A percentile compares a stretch with the other conserved stretches of the same genome.
phyloP scores from a whole-genome alignment of 306 rosid genomes.

The Aeschynomene evenia region DNA sequence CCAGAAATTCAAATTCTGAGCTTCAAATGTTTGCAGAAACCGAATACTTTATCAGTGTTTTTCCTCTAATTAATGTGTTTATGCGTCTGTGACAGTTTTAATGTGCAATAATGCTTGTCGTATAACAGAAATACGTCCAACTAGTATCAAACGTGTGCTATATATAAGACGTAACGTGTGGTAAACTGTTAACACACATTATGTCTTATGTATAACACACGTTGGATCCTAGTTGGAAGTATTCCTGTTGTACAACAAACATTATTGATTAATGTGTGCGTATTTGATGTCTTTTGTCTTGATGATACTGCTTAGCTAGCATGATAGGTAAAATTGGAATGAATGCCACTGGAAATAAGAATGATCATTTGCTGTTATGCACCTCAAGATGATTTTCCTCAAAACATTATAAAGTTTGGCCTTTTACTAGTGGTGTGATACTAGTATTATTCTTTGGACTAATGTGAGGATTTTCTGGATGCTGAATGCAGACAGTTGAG shows the following conservation, averaged over 20 bases:
- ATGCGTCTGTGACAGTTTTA: not conserved
- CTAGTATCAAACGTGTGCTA: too few species aligned
- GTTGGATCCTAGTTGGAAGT: too few species aligned
- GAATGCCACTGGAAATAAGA: not conserved
- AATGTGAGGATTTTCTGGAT: slow-evolving; percentile 28
- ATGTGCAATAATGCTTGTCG: too few species aligned
- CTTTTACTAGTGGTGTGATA: slow-evolving; percentile 11
- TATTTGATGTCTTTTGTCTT: not conserved
- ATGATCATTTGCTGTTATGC: not conserved
- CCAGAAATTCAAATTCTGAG: not conserved
- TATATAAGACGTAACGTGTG: too few species aligned
- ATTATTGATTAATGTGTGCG: not conserved
- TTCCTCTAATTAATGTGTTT: not conserved
- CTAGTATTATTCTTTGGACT: slow-evolving; percentile 6
- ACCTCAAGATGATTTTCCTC: not conserved
- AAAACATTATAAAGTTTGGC: not conserved
- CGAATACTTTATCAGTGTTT: not conserved
- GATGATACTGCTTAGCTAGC: not conserved
- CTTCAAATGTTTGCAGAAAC: slow-evolving; percentile 4
- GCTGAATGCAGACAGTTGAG: slow-evolving; percentile 74
- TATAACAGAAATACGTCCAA: too few species aligned
- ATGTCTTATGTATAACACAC: too few species aligned
- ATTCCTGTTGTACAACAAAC: too few species aligned
- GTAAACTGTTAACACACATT: too few species aligned
- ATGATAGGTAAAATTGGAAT: slow-evolving; percentile 11